Conservation (phyloP, 2,329 filamentous ascomycete genomes). For the Eutypella sp. region DNA sequence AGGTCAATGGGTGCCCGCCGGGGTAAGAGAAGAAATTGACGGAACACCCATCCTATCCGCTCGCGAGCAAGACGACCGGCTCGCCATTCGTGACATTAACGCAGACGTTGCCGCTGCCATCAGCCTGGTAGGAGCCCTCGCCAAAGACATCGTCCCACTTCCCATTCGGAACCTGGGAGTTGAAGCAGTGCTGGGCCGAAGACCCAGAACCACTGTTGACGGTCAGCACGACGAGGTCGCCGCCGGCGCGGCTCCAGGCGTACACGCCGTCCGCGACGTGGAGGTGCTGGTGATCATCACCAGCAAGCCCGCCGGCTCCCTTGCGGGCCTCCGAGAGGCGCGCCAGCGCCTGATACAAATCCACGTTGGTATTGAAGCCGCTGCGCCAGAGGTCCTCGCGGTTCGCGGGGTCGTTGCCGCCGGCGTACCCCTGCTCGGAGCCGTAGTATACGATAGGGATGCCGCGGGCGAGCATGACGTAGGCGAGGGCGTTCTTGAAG, state of each 20-base stretch:
- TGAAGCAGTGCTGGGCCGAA: constrained; percentile 37
- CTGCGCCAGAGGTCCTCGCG: constrained; percentile 57
- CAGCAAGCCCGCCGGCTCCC: constrained; percentile 37
- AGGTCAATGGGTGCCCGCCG: too few species aligned
- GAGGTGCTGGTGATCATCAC: constrained; percentile 39
- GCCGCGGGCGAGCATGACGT: constrained; percentile 56
- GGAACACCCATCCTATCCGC: too few species aligned
- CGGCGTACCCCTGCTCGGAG: constrained; percentile 56
- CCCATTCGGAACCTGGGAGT: constrained; percentile 31
- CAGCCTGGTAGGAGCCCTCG: constrained; percentile 29
- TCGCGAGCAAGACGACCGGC: constrained; percentile 34
- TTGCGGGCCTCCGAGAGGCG: constrained; percentile 40
- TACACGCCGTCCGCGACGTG: constrained; percentile 38
- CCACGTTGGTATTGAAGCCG: constrained; percentile 38
- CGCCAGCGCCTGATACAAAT: constrained; percentile 46
- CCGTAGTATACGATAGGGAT: constrained; percentile 63
- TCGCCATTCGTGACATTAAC: constrained; percentile 35
- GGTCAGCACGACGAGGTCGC: constrained; percentile 40
- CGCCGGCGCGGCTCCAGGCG: constrained; percentile 39
- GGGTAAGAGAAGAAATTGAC: too few species aligned
- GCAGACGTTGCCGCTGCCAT: constrained; percentile 36
- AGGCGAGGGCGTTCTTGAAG: constrained; percentile 57
- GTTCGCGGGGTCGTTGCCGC: constrained; percentile 42
- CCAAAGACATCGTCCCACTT: constrained; percentile 37
- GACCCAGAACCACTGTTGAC: constrained; percentile 37